These are phyloP conservation scores for Parascedosporium putredinis DNA, from an alignment of 2,329 filamentous ascomycete species.

Conservation along the genomic window DNA sequence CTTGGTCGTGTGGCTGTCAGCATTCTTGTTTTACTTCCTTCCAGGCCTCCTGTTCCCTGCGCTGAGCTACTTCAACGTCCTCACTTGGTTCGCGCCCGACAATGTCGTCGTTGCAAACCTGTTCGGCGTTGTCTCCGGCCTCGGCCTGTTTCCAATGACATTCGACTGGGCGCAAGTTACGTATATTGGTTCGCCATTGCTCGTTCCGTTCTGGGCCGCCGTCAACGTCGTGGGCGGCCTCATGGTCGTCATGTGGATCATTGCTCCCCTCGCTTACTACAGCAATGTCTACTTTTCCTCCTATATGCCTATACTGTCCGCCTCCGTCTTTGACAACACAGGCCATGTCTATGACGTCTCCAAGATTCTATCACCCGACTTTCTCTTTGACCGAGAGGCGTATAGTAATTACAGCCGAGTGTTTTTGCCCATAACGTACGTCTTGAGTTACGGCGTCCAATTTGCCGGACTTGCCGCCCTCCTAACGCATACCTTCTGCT, in stretches of 20 bases:
- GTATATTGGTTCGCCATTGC: slow-evolving; percentile 72
- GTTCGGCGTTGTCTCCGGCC: slow-evolving; percentile 75
- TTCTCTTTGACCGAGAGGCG: slow-evolving; percentile 64
- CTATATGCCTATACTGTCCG: slow-evolving; percentile 79
- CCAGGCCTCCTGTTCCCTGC: slow-evolving; percentile 75
- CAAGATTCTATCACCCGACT: slow-evolving; percentile 67
- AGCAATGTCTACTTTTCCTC: slow-evolving; percentile 68
- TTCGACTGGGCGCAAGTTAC: slow-evolving; percentile 91
- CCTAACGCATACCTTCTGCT: slow-evolving; percentile 70
- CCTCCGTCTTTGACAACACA: slow-evolving; percentile 76
- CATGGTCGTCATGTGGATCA: slow-evolving; percentile 74
- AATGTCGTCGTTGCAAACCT: slow-evolving; percentile 80
- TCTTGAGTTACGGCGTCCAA: slow-evolving; percentile 75
- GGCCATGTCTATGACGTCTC: slow-evolving; percentile 72
- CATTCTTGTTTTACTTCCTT: slow-evolving; percentile 76
- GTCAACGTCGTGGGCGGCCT: slow-evolving; percentile 76
- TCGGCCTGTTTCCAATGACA: slow-evolving; percentile 74
- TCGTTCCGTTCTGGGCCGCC: slow-evolving; percentile 79
- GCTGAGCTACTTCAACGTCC: slow-evolving; percentile 77
- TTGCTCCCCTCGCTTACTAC: slow-evolving; percentile 74
- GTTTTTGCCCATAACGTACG: slow-evolving; percentile 78
- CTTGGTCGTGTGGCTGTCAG: slow-evolving; percentile 57
- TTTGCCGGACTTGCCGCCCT: slow-evolving; percentile 74
- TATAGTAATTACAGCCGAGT: slow-evolving; percentile 76
- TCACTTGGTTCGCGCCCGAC: slow-evolving; percentile 81